A percentile compares a stretch with the other conserved stretches of the same genome.
These are phyloP conservation scores for Penicillium digitatum DNA, from an alignment of 2,329 filamentous ascomycete genomes.

Conservation along the genomic window DNA sequence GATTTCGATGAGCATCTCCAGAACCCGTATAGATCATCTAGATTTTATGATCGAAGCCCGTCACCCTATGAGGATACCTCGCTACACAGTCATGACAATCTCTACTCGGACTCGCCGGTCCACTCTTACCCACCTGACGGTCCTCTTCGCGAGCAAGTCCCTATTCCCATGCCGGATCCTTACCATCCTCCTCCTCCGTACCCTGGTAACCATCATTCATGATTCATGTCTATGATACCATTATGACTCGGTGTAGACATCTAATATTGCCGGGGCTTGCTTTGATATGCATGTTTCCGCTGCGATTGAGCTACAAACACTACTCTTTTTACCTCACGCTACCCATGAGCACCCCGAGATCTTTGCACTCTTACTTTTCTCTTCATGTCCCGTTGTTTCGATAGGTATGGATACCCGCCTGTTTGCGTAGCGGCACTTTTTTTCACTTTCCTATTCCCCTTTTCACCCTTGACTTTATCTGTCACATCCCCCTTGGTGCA, in stretches of 20 bases:
- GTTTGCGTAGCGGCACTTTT: conserved; percentile 9
- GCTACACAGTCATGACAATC: conserved; percentile 10
- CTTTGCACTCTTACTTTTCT: conserved; percentile 1
- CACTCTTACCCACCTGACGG: conserved; percentile 21
- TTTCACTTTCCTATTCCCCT: not conserved
- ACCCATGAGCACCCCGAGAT: conserved; percentile 18
- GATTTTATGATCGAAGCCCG: conserved; percentile 12
- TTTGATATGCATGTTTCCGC: not conserved
- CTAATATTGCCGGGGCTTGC: not conserved
- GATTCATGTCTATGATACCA: conserved; percentile 7
- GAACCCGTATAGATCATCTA: conserved; percentile 9
- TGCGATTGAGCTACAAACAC: not conserved
- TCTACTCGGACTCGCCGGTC: conserved; percentile 1
- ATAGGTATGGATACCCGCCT: conserved; percentile 23
- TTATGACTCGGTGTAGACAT: conserved; percentile 2
- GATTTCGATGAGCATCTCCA: conserved; percentile 17
- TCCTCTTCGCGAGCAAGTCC: conserved; percentile 29
- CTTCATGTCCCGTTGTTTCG: conserved; percentile 9
- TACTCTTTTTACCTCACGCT: conserved; percentile 16
- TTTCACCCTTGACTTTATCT: not conserved
- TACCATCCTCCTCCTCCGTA: conserved; percentile 29
- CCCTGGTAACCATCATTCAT: conserved; percentile 21
- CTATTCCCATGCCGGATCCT: conserved; percentile 32
- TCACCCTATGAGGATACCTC: conserved; percentile 17
- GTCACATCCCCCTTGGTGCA: not conserved